These are phyloP conservation scores for Royoungia palumana DNA, from an alignment of 768 basidiomycete species.

Conservation along the genomic window DNA sequence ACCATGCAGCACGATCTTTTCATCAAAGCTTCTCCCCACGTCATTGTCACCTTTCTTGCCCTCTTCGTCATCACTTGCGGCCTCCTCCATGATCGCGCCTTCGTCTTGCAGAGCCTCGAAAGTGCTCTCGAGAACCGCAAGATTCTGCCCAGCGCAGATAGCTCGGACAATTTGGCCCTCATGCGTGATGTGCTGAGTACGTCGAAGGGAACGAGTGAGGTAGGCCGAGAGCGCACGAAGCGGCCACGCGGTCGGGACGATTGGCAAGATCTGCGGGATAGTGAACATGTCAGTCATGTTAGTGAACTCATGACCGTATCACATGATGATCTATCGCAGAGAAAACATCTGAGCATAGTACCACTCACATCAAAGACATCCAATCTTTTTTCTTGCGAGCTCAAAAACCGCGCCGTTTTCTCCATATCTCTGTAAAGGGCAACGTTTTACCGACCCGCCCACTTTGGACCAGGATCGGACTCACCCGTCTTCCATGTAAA, in stretches of 20 bases:
- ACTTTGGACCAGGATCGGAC: slow-evolving; percentile 24
- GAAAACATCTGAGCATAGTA: not conserved
- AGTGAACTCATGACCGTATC: not conserved
- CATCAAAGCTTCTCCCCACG: slow-evolving; percentile 34
- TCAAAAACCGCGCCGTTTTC: slow-evolving; percentile 66
- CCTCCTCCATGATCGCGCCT: slow-evolving; percentile 67
- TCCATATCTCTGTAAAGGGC: slow-evolving; percentile 44
- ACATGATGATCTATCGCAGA: not conserved
- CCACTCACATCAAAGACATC: slow-evolving; percentile 71
- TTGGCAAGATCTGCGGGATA: slow-evolving; percentile 51
- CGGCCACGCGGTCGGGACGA: slow-evolving; percentile 76
- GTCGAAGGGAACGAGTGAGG: slow-evolving; percentile 72
- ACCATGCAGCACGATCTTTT: slow-evolving; percentile 39
- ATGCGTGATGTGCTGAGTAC: slow-evolving; percentile 64
- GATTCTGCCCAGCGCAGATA: slow-evolving; percentile 75
- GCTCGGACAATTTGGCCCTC: slow-evolving; percentile 78
- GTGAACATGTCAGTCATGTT: not conserved
- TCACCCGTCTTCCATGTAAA: slow-evolving; percentile 78
- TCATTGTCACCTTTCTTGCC: slow-evolving; percentile 14
- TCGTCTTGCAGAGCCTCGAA: slow-evolving; percentile 58
- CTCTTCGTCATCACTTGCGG: slow-evolving; percentile 42
- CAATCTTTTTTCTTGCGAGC: slow-evolving; percentile 76
- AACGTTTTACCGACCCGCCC: not conserved
- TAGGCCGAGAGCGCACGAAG: slow-evolving; percentile 70
- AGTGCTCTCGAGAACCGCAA: slow-evolving; percentile 61